These are phyloP conservation scores for Trametes cinnabarina DNA, from an alignment of 768 basidiomycete species.

Conservation along the genomic window DNA sequence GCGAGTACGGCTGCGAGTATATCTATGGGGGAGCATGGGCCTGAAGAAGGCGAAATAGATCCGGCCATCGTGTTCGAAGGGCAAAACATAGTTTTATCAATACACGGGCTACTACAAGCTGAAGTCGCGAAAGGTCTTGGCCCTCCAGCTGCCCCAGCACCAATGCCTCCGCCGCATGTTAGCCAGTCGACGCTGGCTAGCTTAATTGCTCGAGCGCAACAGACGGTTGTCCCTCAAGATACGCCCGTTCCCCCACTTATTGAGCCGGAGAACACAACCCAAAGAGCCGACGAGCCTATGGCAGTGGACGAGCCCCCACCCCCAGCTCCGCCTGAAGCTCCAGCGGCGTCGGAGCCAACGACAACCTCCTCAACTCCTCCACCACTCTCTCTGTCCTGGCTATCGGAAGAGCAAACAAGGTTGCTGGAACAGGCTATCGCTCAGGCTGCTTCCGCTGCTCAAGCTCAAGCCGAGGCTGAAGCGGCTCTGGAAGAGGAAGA, in stretches of 20 bases:
- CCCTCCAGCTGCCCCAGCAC: constrained; percentile 15
- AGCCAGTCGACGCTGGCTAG: constrained; percentile 71
- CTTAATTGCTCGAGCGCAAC: constrained; percentile 69
- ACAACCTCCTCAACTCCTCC: constrained; percentile 22
- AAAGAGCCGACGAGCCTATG: constrained; percentile 14
- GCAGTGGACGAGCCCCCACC: neutral
- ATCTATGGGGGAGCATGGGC: constrained; percentile 11
- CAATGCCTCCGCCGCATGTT: constrained; percentile 38
- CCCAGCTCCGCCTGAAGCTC: constrained; percentile 4
- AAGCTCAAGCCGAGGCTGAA: constrained; percentile 77
- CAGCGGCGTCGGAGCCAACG: constrained; percentile 7
- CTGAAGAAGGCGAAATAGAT: constrained; percentile 65
- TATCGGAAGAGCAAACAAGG: constrained; percentile 71
- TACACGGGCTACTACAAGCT: constrained; percentile 56
- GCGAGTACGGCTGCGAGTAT: constrained; percentile 29
- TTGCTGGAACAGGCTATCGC: constrained; percentile 72
- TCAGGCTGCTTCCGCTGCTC: constrained; percentile 70
- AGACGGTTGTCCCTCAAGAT: constrained; percentile 34
- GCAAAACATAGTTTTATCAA: constrained; percentile 50
- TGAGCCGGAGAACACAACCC: neutral
- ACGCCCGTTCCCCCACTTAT: neutral
- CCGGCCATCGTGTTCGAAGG: constrained; percentile 45
- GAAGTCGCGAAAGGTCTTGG: constrained; percentile 59
- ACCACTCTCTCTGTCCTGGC: constrained; percentile 62
- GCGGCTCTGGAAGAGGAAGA: constrained; percentile 73